Evolutionary conservation across 441 rosid genomes (phyloP).

Genomic region (Raphanus hybrid): DNA sequence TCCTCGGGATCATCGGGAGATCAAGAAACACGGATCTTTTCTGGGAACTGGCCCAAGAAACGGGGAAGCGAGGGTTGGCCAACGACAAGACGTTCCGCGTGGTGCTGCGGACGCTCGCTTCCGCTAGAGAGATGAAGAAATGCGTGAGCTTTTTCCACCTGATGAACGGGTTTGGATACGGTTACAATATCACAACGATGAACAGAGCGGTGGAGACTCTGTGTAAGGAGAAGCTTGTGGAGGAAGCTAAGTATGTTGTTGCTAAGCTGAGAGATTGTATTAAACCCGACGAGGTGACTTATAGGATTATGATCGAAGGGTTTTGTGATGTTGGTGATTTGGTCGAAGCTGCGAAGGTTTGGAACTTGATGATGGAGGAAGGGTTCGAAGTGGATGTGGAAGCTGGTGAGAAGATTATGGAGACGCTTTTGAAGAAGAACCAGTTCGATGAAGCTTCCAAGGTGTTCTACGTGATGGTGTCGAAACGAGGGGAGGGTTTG

Average conservation of each 20-base stretch:
- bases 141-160: constrained; percentile 64
- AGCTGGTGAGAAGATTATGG: constrained; percentile 66
- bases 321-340: constrained; percentile 70
- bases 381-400: constrained; percentile 56
- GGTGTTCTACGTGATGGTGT: constrained; percentile 60
- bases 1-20: constrained; percentile 62
- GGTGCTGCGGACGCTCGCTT: constrained; percentile 61
- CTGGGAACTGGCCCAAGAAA: constrained; percentile 61
- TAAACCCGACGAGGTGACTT: constrained; percentile 58
- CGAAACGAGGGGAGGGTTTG: constrained; percentile 52
- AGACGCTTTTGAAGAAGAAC: constrained; percentile 66
- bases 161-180: constrained; percentile 64
- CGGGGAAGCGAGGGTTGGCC: constrained; percentile 55
- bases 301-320: constrained; percentile 64
- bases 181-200: constrained; percentile 51
- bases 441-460: constrained; percentile 70
- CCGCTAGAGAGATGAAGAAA: constrained; percentile 72
- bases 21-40: constrained; percentile 77
- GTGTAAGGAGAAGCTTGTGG: constrained; percentile 60
- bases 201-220: constrained; percentile 61
- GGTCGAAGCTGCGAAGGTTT: constrained; percentile 73
- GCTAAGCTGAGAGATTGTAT: constrained; percentile 61
- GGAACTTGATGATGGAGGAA: constrained; percentile 85
- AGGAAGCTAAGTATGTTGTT: constrained; percentile 69
- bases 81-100: constrained; percentile 67